Evolutionary conservation across 345 rosid genomes (phyloP).

Genomic region (Hypericum perforatum): DNA sequence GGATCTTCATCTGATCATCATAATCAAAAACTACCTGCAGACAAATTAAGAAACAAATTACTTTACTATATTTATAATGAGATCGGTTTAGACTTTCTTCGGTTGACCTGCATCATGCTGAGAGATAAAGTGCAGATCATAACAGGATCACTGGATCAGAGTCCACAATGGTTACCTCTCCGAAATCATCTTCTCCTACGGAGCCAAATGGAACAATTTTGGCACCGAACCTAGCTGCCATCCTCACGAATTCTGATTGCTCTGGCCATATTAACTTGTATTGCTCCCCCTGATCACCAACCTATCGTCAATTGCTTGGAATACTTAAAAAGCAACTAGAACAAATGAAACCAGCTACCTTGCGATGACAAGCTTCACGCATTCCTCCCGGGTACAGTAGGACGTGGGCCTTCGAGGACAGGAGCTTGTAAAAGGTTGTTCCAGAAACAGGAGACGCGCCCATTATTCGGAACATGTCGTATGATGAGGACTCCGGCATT

Average conservation of each 20-base stretch:
- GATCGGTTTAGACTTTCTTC: too few species aligned
- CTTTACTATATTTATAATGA: too few species aligned
- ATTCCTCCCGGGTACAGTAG: constrained; percentile 4
- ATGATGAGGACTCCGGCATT: not conserved
- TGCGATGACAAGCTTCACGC: not conserved
- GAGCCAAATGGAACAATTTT: not conserved
- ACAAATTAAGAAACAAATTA: too few species aligned
- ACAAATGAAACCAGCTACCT: not conserved
- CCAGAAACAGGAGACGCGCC: constrained; percentile 1
- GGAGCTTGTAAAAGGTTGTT: not conserved
- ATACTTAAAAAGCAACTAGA: too few species aligned
- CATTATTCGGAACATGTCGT: not conserved
- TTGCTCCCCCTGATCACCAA: constrained; percentile 51
- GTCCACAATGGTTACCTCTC: constrained; percentile 28
- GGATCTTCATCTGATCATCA: constrained; percentile 58
- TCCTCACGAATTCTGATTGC: constrained; percentile 64
- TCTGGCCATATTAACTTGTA: constrained; percentile 83
- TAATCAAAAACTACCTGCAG: constrained; percentile 49
- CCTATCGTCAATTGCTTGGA: too few species aligned
- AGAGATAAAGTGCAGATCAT: too few species aligned
- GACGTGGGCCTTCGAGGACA: not conserved
- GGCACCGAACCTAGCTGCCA: constrained; percentile 40
- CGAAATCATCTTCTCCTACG: constrained; percentile 1
- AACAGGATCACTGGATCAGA: too few species aligned
- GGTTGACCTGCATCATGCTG: too few species aligned